These are phyloP conservation scores for Pichia ethanolica DNA, from an alignment of 805 yeast species.

Conservation along the genomic window DNA sequence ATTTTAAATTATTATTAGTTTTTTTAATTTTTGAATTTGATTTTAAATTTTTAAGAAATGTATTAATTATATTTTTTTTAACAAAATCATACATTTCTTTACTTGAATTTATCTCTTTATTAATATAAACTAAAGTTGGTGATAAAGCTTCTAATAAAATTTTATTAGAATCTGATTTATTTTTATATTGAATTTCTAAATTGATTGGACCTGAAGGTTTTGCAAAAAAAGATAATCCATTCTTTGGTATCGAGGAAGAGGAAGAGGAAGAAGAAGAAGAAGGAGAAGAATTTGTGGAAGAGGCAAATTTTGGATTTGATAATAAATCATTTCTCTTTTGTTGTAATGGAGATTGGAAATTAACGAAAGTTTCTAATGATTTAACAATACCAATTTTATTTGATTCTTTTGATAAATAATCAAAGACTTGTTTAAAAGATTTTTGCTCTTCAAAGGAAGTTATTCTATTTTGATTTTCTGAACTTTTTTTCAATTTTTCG, in stretches of 20 bases:
- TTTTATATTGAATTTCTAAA: constrained; percentile 11
- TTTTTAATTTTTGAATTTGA: not conserved
- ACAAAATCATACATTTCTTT: constrained; percentile 19
- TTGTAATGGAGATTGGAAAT: constrained; percentile 9
- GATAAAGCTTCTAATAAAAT: constrained; percentile 9
- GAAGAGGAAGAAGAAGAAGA: too few relatives aligned
- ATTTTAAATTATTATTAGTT: not conserved
- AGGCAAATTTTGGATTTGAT: too few relatives aligned
- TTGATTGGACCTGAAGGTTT: constrained; percentile 10
- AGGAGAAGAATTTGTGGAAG: too few relatives aligned
- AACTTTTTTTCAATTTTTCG: constrained; percentile 14
- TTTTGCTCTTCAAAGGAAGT: constrained; percentile 28
- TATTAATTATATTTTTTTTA: constrained; percentile 14
- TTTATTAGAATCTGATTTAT: constrained; percentile 9
- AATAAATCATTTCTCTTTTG: too few relatives aligned
- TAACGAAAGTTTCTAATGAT: constrained; percentile 21
- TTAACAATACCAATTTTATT: constrained; percentile 20
- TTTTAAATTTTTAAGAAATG: constrained; percentile 10
- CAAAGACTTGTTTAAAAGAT: constrained; percentile 25
- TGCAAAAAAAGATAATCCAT: constrained; percentile 6
- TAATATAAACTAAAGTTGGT: constrained; percentile 20
- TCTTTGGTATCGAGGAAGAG: not conserved
- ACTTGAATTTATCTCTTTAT: constrained; percentile 14
- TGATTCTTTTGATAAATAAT: constrained; percentile 19
- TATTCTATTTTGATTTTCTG: constrained; percentile 11